Conservation (phyloP, 345 rosid genomes). For the Cardiospermum halicacabum region DNA sequence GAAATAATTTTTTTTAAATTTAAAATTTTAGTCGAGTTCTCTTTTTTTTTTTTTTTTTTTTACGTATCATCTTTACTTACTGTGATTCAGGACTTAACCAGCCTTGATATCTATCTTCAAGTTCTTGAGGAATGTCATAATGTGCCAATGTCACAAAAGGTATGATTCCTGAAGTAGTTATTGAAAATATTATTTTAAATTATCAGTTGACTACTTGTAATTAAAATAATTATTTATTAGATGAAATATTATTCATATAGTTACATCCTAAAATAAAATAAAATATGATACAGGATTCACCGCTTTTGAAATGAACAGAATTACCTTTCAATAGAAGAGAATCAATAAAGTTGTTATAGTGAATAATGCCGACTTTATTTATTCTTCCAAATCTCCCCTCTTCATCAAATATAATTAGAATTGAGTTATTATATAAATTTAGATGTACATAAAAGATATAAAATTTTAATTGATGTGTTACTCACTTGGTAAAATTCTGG, state of each 20-base stretch:
- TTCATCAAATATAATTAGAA: conserved; percentile 2
- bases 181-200: neutral
- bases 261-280: no score
- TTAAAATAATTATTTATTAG: no score
- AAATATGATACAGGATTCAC: neutral
- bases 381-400: conserved; percentile 68
- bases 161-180: conserved; percentile 50
- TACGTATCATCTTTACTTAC: conserved; percentile 35
- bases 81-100: conserved; percentile 67
- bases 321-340: conserved; percentile 55
- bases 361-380: conserved; percentile 52
- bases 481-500: conserved; percentile 76
- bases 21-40: no score
- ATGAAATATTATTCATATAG: no score
- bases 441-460: no score
- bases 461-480: neutral
- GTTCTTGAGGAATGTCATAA: conserved; percentile 70
- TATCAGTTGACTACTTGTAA: no score
- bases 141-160: conserved; percentile 80
- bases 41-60: no score
- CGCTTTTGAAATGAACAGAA: no score
- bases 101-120: conserved; percentile 60
- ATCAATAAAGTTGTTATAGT: conserved; percentile 53
- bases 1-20: no score
- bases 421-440: no score